These are phyloP conservation scores for Euphrasia confusa DNA, from an alignment of 257 asterid genomes.

Conservation along the genomic window DNA sequence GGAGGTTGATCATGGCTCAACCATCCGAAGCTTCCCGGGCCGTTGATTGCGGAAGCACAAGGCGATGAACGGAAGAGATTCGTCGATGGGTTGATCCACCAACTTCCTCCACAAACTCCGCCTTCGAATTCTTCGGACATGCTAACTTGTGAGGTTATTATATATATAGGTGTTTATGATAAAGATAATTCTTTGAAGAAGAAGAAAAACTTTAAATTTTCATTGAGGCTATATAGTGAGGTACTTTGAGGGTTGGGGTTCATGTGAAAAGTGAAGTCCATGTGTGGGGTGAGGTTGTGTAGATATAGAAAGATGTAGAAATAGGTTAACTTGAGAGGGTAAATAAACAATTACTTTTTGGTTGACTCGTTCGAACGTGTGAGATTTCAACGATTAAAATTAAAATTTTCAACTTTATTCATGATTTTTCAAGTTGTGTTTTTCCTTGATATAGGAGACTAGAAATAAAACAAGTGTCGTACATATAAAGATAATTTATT, in stretches of 20 bases:
- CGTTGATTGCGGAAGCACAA: constrained; percentile 18
- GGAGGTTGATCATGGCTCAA: constrained; percentile 20
- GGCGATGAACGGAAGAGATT: constrained; percentile 49
- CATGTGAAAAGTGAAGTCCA: constrained; percentile 29
- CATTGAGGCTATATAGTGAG: too few species aligned
- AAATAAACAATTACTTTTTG: constrained; percentile 17
- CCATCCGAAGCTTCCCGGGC: constrained; percentile 37
- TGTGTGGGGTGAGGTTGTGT: constrained; percentile 16
- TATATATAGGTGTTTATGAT: background rate
- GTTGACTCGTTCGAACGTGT: too few species aligned
- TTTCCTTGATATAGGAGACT: background rate
- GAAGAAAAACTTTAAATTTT: too few species aligned
- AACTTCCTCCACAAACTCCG: constrained; percentile 64
- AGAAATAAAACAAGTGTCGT: too few species aligned
- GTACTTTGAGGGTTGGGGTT: constrained; percentile 19
- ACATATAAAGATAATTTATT: too few species aligned
- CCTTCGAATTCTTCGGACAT: constrained; percentile 78
- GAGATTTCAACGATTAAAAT: background rate
- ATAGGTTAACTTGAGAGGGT: background rate
- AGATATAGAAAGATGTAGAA: constrained; percentile 6
- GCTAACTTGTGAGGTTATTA: background rate
- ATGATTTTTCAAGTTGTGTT: background rate
- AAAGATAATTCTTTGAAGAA: background rate
- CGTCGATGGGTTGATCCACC: constrained; percentile 56
- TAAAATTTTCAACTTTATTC: too few species aligned